Conservation (phyloP, 345 rosid species). For the Cardamine occulta region DNA sequence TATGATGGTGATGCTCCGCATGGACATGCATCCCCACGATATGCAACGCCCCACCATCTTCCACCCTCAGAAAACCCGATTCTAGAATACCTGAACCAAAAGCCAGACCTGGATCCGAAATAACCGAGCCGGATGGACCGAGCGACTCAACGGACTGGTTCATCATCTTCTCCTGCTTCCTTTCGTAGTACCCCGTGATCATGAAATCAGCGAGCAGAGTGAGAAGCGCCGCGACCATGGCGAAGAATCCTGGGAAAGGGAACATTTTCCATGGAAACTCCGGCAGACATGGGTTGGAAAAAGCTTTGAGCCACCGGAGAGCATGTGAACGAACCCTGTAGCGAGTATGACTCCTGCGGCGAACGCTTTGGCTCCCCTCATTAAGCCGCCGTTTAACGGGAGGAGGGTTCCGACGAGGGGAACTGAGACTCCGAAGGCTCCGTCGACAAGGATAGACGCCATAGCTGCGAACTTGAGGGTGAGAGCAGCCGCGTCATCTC, state of each 20-base stretch:
- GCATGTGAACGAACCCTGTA: conserved; percentile 95
- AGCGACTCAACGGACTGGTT: conserved; percentile 49
- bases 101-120: conserved; percentile 42
- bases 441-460: conserved; percentile 69
- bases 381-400: conserved; percentile 65
- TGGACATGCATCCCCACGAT: conserved; percentile 92
- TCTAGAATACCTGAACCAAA: conserved; percentile 26
- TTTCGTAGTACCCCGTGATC: conserved; percentile 88
- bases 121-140: conserved; percentile 17
- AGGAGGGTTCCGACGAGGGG: conserved; percentile 78
- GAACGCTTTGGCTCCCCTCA: conserved; percentile 84
- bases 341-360: conserved; percentile 96
- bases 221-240: conserved; percentile 75
- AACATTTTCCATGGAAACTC: conserved; percentile 76
- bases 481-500: conserved; percentile 66
- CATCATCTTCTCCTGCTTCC: conserved; percentile 61
- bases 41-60: conserved; percentile 82
- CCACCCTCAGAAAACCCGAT: conserved; percentile 44
- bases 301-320: conserved; percentile 68
- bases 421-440: conserved; percentile 65
- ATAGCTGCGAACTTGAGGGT: conserved; percentile 70
- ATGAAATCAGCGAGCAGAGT: conserved; percentile 84
- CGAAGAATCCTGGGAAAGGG: conserved; percentile 84
- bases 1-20: conserved; percentile 86
- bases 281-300: conserved; percentile 71